Base-by-base conservation (phyloP, 495 filamentous ascomycete species). In the Penicillium lagena region DNA sequence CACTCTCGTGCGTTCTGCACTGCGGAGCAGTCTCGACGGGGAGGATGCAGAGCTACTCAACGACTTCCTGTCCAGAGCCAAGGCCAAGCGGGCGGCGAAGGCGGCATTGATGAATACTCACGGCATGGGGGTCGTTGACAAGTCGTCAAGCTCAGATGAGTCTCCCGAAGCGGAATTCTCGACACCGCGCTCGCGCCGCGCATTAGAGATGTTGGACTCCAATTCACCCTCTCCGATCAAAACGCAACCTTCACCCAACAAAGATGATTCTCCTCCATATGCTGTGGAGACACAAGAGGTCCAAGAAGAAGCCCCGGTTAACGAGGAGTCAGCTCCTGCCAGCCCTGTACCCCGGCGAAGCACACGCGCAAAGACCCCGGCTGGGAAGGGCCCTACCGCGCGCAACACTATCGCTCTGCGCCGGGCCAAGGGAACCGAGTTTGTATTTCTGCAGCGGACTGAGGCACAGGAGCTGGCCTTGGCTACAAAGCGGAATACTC, bases 31-130 rank as follows among this genome's bases (percentile, higher is more conserved):
- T 13, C 49, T 71, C n/a, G 67, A 67, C 40, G 68, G 74, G 47
- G 76, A 80, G 40, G 79, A 83, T 61, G 77, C 78, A 2, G 77
- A 64, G 38, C 51, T 83, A 14, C 68, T 85, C 17, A 80, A 78
- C 49, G 74, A 77, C 39, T 85, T 83, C 52, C 62, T 85, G 29
- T 77, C 69, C 43, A 77, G 74, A 37, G 79, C 79, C 12, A 75
- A 76, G 43, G 75, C 78, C 9, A 82, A 72, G 51, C 80, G 79
- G 49, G 76, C 73, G 28, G 77, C 70, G 49, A 78, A 76, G 51
- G 58, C 60, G 11, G 52, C 60, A 10, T 57, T 56, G 15, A 60
- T 63, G 8, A 42, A 36, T 17, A 39, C 60, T 4, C 49, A 57
- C 28, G 55, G 65, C 14, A 40, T 28, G 8, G 59, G 59, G 13